These are phyloP conservation scores for Phytophthora aleatoria DNA, from an alignment of 352 stramenopile genomes.

Conservation along the genomic window DNA sequence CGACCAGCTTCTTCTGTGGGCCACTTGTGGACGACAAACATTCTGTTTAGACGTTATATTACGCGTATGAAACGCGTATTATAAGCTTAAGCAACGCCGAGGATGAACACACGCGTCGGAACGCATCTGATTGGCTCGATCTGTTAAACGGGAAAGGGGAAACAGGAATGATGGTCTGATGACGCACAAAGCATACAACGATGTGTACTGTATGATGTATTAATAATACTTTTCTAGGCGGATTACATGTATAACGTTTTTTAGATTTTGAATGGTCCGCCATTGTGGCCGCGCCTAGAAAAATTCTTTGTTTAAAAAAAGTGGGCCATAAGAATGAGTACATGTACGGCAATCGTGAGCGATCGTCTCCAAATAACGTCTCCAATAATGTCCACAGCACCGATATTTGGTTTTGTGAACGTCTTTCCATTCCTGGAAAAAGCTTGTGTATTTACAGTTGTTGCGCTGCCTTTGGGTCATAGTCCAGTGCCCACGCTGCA, in stretches of 20 bases:
- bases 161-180: slow-evolving; percentile 17
- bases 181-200: background rate
- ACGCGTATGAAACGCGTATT: slow-evolving; percentile 5
- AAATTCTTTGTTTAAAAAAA: too few species aligned
- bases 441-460: slow-evolving; percentile 9
- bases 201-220: too few species aligned
- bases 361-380: too few species aligned
- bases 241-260: too few species aligned
- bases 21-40: slow-evolving; percentile 16
- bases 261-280: too few species aligned
- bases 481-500: slow-evolving; percentile 37
- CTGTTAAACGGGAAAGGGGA: slow-evolving; percentile 23
- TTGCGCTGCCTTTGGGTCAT: slow-evolving; percentile 30
- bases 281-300: too few species aligned
- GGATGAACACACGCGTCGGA: background rate
- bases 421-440: background rate
- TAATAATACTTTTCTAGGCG: too few species aligned
- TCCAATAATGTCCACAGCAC: too few species aligned
- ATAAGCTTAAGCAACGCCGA: background rate
- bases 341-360: too few species aligned
- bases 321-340: too few species aligned
- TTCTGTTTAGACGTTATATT: slow-evolving; percentile 5
- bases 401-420: too few species aligned
- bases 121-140: slow-evolving; percentile 4
- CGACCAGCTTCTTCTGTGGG: slow-evolving; percentile 26